phyloP scores from a whole-genome alignment of 192 early-diverging fungal genomes.

The Haplosporangium gracile region DNA sequence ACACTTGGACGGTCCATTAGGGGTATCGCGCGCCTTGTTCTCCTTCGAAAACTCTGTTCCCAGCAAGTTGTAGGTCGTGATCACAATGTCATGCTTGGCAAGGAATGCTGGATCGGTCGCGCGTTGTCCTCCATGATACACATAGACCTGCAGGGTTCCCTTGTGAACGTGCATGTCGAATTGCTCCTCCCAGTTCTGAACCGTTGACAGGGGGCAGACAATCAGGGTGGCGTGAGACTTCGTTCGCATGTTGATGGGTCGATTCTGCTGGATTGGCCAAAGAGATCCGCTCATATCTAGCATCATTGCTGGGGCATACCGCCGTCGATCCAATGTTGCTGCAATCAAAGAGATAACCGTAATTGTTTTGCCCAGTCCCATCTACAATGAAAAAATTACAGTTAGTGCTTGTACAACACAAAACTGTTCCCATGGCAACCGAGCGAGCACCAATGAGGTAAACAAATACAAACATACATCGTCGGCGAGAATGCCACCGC shows the following conservation, averaged over 20 bases:
- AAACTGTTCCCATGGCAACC: neutral
- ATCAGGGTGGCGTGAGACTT: constrained; percentile 66
- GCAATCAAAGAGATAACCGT: constrained; percentile 68
- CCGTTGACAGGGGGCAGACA: constrained; percentile 65
- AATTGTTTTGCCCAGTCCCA: constrained; percentile 75
- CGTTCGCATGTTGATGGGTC: neutral
- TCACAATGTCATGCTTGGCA: constrained; percentile 59
- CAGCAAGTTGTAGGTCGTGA: constrained; percentile 65
- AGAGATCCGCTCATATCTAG: neutral
- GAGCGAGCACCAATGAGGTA: neutral
- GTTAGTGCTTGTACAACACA: neutral
- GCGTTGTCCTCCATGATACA: constrained; percentile 65
- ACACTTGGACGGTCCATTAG: constrained; percentile 23
- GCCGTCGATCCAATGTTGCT: constrained; percentile 51
- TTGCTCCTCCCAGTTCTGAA: constrained; percentile 69
- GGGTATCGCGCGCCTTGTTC: constrained; percentile 27
- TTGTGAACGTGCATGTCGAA: constrained; percentile 50
- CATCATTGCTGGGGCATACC: constrained; percentile 7
- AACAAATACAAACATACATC: constrained; percentile 34
- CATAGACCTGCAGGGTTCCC: constrained; percentile 56
- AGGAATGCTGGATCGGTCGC: constrained; percentile 30
- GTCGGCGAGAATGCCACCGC: constrained; percentile 74
- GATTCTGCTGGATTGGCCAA: neutral
- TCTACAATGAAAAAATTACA: constrained; percentile 28
- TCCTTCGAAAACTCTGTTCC: constrained; percentile 61